Base-by-base conservation (phyloP, 2,329 filamentous ascomycete species). In the Pseudocercospora crystallina region DNA sequence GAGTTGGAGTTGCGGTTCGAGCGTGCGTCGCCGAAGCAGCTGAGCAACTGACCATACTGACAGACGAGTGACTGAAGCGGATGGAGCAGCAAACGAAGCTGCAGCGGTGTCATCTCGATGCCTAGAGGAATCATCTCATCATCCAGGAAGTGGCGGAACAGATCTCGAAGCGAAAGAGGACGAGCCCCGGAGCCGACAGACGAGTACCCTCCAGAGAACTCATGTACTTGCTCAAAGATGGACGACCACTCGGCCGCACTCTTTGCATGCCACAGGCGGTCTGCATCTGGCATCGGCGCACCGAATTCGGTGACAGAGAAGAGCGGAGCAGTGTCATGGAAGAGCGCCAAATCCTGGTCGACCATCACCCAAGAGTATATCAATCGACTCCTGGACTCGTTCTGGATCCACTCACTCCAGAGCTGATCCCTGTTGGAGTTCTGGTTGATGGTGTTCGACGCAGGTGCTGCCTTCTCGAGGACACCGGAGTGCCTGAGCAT, bases 301-400 rank as follows among this genome's bases (percentile, higher is more conserved):
- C 78, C 77, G 41, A 87, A 78, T 51, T 88, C 83, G 29, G 79
- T 84, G 47, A 86, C 79, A 11, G 83, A 80, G 49, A 89, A 79
- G 30, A 86, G 71, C 0, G 83, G 81, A 1, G 76, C 74, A 1
- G 77, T 80, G 61, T 87, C 83, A 57, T 85, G 78, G 69, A 86
- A 86, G 8, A 87, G 71, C 41, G 82, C 81, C 48, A 87, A 72
- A 67, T 89, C 86, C 61, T 88, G 85, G 63, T 89, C 86, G 17
- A 86, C 78, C 80, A 87, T 86, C 14, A 85, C 81, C 82, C 85
- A 89, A 47, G 85, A 86, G 69, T 89, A 87, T n/a, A 86, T 80
- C 30, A 89, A 73, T 58, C 85, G 85, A 61, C 51, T 86, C 57
- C 80, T 77, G 43, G 79, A 79, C 67, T 89, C 85, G 29, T 80